A percentile compares a stretch with the other conserved stretches of the same genome.
Conservation (phyloP, 2,329 filamentous ascomycete genomes). For the Helotiales sp. region DNA sequence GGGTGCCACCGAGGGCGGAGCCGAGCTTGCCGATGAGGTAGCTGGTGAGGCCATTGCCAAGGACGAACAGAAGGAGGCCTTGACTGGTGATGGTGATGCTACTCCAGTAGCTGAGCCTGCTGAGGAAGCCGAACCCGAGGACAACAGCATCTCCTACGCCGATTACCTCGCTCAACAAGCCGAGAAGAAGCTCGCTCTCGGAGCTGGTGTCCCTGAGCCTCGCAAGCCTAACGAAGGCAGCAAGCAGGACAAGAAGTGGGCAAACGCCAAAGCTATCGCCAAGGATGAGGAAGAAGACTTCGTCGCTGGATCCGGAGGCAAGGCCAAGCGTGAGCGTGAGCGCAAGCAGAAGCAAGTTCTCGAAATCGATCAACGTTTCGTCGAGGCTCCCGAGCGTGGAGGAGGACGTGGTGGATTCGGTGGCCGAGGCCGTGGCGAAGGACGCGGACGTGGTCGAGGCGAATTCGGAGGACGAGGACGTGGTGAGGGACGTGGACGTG, state of each 20-base stretch:
- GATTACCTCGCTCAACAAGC: constrained; percentile 81
- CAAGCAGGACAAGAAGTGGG: constrained; percentile 91
- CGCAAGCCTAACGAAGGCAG: constrained; percentile 92
- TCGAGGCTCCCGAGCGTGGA: constrained; percentile 63
- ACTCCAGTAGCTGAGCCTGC: constrained; percentile 40
- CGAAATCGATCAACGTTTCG: constrained; percentile 83
- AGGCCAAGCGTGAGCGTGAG: constrained; percentile 82
- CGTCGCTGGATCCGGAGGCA: constrained; percentile 72
- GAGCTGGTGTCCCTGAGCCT: constrained; percentile 63
- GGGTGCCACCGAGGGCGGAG: constrained; percentile 79
- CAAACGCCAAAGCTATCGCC: constrained; percentile 70
- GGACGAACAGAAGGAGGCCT: constrained; percentile 74
- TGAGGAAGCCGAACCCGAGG: constrained; percentile 52
- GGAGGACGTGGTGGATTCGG: constrained; percentile 51
- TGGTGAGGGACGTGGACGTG: constrained; percentile 45
- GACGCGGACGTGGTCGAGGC: constrained; percentile 51
- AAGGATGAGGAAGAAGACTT: constrained; percentile 71
- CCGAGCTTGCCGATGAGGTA: constrained; percentile 88
- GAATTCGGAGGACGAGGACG: constrained; percentile 37
- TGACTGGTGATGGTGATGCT: constrained; percentile 50
- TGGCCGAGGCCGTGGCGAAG: constrained; percentile 40
- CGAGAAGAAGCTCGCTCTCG: constrained; percentile 74
- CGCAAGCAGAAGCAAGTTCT: constrained; percentile 88
- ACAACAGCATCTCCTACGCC: constrained; percentile 86
- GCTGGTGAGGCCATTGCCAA: constrained; percentile 87